Percentiles rank a stretch among this genome's conserved stretches.
Evolutionary conservation across 139 green algal species (phyloP).

Genomic region (Volvox africanus): DNA sequence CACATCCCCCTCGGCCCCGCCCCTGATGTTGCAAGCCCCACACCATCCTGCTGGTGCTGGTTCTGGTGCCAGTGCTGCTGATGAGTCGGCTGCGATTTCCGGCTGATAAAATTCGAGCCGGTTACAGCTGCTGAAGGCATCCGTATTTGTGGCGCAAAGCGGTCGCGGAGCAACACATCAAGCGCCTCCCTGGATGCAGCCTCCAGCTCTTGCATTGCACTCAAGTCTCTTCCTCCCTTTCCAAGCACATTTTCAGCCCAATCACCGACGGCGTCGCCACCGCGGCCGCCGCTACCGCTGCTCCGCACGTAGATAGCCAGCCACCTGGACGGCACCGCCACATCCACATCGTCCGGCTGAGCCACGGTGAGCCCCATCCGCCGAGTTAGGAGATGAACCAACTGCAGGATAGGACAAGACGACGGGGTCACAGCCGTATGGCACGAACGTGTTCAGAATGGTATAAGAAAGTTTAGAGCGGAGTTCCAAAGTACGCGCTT

Average conservation of each 20-base stretch:
- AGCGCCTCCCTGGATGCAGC: background rate
- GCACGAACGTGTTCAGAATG: too few relatives aligned
- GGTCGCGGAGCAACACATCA: slow-evolving; percentile 16
- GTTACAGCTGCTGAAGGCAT: background rate
- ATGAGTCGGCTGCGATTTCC: too few relatives aligned
- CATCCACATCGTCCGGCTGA: slow-evolving; percentile 38
- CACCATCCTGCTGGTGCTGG: background rate
- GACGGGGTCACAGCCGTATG: background rate
- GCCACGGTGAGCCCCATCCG: slow-evolving; percentile 31
- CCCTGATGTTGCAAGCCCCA: background rate
- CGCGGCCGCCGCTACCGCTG: background rate
- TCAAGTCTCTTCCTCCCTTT: background rate
- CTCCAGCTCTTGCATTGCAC: background rate
- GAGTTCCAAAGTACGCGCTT: too few relatives aligned
- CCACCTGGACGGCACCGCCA: slow-evolving; percentile 29
- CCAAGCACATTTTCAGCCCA: background rate
- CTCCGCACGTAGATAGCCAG: slow-evolving; percentile 21
- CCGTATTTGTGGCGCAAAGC: slow-evolving; percentile 26
- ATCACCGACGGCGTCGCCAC: background rate
- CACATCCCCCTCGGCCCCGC: background rate
- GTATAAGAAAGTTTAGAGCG: too few relatives aligned
- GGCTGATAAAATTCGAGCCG: background rate
- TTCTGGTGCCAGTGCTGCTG: background rate
- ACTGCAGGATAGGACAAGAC: background rate
- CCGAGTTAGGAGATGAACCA: slow-evolving; percentile 28